Conservation (phyloP, 176 grass and related monocot genomes). For the Leersia perrieri region DNA sequence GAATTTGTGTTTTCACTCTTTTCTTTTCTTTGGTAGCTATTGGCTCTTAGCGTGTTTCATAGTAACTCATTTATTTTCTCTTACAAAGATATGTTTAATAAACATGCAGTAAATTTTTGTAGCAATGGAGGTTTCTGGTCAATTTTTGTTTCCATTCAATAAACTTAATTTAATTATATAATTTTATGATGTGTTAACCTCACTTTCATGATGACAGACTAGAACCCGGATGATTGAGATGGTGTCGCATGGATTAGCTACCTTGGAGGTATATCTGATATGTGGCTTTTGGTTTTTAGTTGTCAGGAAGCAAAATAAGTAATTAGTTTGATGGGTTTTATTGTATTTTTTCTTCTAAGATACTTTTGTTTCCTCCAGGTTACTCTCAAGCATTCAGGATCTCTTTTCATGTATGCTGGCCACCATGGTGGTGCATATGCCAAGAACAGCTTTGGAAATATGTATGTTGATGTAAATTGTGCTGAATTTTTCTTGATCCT, state of each 20-base stretch:
- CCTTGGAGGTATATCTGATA: constrained; percentile 66
- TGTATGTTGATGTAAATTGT: constrained; percentile 43
- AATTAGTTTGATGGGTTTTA: not conserved
- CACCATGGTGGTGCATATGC: constrained; percentile 90
- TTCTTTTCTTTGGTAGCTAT: not conserved
- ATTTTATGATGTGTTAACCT: not conserved
- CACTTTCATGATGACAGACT: constrained; percentile 43
- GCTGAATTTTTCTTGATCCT: constrained; percentile 12
- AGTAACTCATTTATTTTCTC: not conserved
- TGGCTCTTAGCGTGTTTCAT: constrained; percentile 5
- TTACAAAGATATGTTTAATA: not conserved
- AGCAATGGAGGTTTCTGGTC: not conserved
- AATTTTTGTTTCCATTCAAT: constrained; percentile 5
- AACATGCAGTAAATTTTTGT: constrained; percentile 12
- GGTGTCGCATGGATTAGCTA: constrained; percentile 79
- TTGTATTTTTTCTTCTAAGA: constrained; percentile 18
- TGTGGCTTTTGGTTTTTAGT: constrained; percentile 13
- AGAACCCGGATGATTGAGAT: constrained; percentile 88
- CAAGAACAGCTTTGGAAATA: constrained; percentile 96
- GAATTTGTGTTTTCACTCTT: not conserved
- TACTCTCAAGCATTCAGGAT: constrained; percentile 91
- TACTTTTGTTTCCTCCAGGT: constrained; percentile 50
- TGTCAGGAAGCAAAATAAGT: not conserved
- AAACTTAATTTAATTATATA: not conserved
- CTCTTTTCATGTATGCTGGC: constrained; percentile 97